Percentiles rank a stretch among this genome's conserved stretches.
Evolutionary conservation across 768 basidiomycete species (phyloP).

Genomic region (Tubosaeta sp.): DNA sequence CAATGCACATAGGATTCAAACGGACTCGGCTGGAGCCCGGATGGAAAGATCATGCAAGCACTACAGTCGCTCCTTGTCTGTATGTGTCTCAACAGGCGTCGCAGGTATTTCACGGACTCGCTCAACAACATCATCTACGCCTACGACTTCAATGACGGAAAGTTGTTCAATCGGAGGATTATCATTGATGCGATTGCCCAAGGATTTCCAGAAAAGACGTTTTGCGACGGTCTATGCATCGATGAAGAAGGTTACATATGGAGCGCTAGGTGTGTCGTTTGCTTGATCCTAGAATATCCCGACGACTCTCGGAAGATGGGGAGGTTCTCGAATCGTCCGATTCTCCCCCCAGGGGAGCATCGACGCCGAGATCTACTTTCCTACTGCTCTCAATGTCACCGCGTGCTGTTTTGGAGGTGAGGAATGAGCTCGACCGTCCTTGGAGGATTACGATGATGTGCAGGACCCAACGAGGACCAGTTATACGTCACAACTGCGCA

Average conservation of each 20-base stretch:
- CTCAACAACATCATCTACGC: slow-evolving; percentile 61
- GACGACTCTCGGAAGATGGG: slow-evolving; percentile 45
- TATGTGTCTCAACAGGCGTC: slow-evolving; percentile 6
- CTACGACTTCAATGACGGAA: slow-evolving; percentile 50
- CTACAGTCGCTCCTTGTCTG: slow-evolving; percentile 1
- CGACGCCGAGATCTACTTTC: slow-evolving; percentile 55
- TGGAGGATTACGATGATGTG: neutral
- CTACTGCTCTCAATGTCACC: slow-evolving; percentile 60
- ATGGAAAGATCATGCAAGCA: slow-evolving; percentile 20
- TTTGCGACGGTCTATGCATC: slow-evolving; percentile 63
- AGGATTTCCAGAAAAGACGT: slow-evolving; percentile 47
- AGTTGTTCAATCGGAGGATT: slow-evolving; percentile 50
- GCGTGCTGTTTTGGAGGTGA: slow-evolving; percentile 60
- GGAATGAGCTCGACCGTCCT: slow-evolving; percentile 6
- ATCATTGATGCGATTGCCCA: slow-evolving; percentile 54
- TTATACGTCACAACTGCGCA: slow-evolving; percentile 54
- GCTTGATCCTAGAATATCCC: slow-evolving; percentile 3
- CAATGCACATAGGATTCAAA: slow-evolving; percentile 12
- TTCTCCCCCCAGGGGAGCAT: slow-evolving; percentile 51
- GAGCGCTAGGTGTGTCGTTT: slow-evolving; percentile 48
- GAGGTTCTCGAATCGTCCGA: slow-evolving; percentile 54
- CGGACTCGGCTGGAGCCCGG: slow-evolving; percentile 21
- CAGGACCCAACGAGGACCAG: slow-evolving; percentile 58
- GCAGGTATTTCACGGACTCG: slow-evolving; percentile 72
- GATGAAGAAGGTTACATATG: slow-evolving; percentile 62